Evolutionary conservation across 129 eudicot species (phyloP), one percentile per base, ranked within the genome.

Genomic region (Escallonia herrerae): DNA sequence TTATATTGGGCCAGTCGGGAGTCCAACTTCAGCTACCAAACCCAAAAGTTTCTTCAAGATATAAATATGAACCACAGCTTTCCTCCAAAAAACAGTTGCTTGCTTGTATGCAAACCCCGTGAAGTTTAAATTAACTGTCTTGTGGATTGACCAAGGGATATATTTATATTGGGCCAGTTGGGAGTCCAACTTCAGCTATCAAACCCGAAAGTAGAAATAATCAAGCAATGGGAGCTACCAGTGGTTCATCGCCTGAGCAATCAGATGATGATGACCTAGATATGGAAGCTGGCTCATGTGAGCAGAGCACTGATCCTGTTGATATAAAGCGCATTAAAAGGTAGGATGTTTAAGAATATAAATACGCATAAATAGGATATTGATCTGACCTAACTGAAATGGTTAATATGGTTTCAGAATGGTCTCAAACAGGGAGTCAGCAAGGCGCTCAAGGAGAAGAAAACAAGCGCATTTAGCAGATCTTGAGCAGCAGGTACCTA

Each of bases 401-500:
- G 51, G 59, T 66, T 64, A 62, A 15, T 55, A 48, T 62, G 65
- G 37, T 74, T 76, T 73, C 79, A 91, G 97, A 83, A 87, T 80
- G 96, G 91, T 74, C 54, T 87, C 96, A 14, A 91, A 91, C 62
- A 80, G 97, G 77, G 95, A 87, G 77, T 91, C 97, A n/a, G 97
- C 97, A 7, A 76, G 95, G 62, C 96, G 97, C 43, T 91, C 96
- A n/a, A 81, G 97, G 71, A 74, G 79, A 72, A 76, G 96, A 66
- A 91, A 81, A 72, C 96, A 91, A 77, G 96, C 76, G 3, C 88
- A 91, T 47, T 67, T 87, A 58, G 64, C 76, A 41, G 97, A 85
- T 14, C 93, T 91, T 58, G 95, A 91, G 63, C 74, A 74, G 52
- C 96, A 87, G 86, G 97, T 91, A 63, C 42, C 40, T n/a, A n/a